A percentile compares a stretch with the other conserved stretches of the same genome.
Conservation (phyloP, 2,329 filamentous ascomycete genomes). For the Ceratocystis eucalypticola region DNA sequence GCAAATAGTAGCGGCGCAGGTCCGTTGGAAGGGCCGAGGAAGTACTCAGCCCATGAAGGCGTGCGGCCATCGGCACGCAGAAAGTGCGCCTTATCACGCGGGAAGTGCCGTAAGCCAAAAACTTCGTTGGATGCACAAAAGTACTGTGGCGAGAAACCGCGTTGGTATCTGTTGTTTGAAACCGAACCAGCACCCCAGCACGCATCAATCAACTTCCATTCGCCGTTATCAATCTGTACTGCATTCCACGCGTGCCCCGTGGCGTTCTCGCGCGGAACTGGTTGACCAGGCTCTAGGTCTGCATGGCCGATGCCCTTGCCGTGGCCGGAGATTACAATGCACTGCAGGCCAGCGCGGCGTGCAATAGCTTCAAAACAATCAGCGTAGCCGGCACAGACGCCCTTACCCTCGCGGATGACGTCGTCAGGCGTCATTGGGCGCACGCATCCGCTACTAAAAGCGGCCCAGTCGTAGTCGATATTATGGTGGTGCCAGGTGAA, state of each 20-base stretch:
- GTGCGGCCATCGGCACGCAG: constrained; percentile 58
- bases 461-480: constrained; percentile 65
- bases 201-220: constrained; percentile 82
- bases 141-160: constrained; percentile 50
- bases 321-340: constrained; percentile 59
- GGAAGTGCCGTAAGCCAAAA: constrained; percentile 73
- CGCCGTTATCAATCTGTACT: constrained; percentile 69
- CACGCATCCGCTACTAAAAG: constrained; percentile 63
- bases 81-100: constrained; percentile 52
- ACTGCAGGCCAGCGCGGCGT: constrained; percentile 64
- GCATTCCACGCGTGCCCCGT: constrained; percentile 84
- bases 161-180: constrained; percentile 43
- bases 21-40: constrained; percentile 43
- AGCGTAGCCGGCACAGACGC: constrained; percentile 88
- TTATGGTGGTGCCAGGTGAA: constrained; percentile 97
- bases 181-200: constrained; percentile 86
- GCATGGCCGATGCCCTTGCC: constrained; percentile 74
- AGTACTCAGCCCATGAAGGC: constrained; percentile 71
- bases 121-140: constrained; percentile 58
- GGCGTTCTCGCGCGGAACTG: constrained; percentile 48
- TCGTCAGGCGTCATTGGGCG: constrained; percentile 54
- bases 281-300: constrained; percentile 47
- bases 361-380: constrained; percentile 69
- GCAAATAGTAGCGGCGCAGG: constrained; percentile 36
- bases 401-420: constrained; percentile 62